Evolutionary conservation across 257 asterid species (phyloP).

Genomic region (Anisodus tanguticus): DNA sequence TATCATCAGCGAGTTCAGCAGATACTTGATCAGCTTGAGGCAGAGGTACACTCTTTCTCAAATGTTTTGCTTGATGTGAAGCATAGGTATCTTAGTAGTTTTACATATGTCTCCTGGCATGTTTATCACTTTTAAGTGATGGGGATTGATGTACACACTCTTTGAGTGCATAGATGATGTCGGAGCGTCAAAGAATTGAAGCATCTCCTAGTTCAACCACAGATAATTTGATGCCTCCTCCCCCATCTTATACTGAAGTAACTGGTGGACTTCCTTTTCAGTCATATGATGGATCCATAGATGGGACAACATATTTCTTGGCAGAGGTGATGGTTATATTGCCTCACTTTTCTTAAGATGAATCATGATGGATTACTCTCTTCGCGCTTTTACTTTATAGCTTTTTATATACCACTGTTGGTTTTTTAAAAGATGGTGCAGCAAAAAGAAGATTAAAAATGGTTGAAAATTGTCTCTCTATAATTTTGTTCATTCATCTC

Average conservation of each 20-base stretch:
- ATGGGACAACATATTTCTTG: slow-evolving; percentile 60
- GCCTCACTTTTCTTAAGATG: background rate
- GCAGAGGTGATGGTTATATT: slow-evolving; percentile 59
- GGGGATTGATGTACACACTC: slow-evolving; percentile 16
- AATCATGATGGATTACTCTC: background rate
- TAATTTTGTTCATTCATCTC: slow-evolving; percentile 23
- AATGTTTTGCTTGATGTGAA: background rate
- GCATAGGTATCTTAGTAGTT: background rate
- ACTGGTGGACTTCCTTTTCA: slow-evolving; percentile 45
- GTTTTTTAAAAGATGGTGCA: too few relatives aligned
- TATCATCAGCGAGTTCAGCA: slow-evolving; percentile 63
- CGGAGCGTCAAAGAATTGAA: slow-evolving; percentile 57
- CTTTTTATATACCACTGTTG: background rate
- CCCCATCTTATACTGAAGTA: slow-evolving; percentile 43
- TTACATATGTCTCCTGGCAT: background rate
- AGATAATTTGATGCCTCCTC: slow-evolving; percentile 41
- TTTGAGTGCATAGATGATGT: slow-evolving; percentile 55
- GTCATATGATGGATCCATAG: slow-evolving; percentile 44
- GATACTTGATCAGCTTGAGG: slow-evolving; percentile 75
- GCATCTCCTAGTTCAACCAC: slow-evolving; percentile 41
- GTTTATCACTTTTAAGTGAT: background rate
- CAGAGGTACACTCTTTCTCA: slow-evolving; percentile 51
- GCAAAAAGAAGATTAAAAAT: too few relatives aligned
- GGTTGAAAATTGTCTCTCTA: too few relatives aligned
- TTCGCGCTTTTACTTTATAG: background rate